Evolutionary conservation across 805 yeast genomes (phyloP), one percentile per base, ranked within the genome.

Genomic region (Barnettozyma botsteinii): DNA sequence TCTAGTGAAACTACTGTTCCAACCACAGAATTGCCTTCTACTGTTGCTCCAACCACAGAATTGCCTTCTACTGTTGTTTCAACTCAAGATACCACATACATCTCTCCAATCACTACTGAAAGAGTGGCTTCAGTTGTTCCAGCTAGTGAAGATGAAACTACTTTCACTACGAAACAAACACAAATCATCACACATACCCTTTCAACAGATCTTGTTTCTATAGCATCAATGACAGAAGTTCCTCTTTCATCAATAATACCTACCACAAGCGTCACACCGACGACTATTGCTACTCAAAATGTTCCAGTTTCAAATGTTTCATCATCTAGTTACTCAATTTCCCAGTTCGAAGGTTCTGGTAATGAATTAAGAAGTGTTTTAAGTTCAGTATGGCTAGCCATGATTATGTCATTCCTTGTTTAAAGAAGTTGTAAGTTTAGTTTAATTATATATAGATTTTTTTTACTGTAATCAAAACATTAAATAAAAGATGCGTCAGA

Each of bases 301-400:
- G 8, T 5, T 28, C 20, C 31, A 15, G 18, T 27, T n/a, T n/a
- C 34, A 21, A 5, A 29, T 6, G 15, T 17, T 13, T 4, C 37
- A 14, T 17, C 32, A n/a, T 24, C 31, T 3, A 13, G 40, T 18
- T 17, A 20, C n/a, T 19, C 34, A 9, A 34, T 42, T 15, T 28
- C 43, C 9, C 29, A 35, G 14, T 44, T 33, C 27, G 42, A 44
- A 24, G 48, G 48, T 26, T 29, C 33, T 29, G 46, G 35, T 32
- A 19, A 15, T 20, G 41, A 35, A 30, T 29, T 35, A 27, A 33
- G 40, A 36, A 18, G 21, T n/a, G 17, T 21, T 18, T 32, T 18
- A 8, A 20, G 33, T 10, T 25, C 23, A 20, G 23, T n/a, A 7
- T 33, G 27, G 29, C 28, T 23, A 19, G 26, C 13, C 10, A 7